phyloP scores from a whole-genome alignment of 768 basidiomycete species.

The Psilocybe cyanescens region DNA sequence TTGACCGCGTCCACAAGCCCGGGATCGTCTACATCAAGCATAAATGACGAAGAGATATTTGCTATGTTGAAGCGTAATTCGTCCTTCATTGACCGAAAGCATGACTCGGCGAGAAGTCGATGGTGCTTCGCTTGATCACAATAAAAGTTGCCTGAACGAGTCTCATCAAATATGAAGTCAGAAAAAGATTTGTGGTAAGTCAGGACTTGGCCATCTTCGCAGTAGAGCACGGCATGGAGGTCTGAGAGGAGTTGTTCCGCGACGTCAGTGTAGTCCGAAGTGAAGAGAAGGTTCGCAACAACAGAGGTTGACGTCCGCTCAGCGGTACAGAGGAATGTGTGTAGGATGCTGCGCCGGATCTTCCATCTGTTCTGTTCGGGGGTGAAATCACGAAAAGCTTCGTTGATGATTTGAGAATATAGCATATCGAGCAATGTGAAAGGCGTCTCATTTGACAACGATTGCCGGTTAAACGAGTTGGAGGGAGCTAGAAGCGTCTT shows the following conservation, averaged over 20 bases:
- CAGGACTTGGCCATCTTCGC: neutral
- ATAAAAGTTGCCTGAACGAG: conserved; percentile 11
- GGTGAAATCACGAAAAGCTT: conserved; percentile 4
- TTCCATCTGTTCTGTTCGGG: neutral
- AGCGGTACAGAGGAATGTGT: conserved; percentile 13
- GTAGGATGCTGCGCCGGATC: conserved; percentile 4
- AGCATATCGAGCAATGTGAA: conserved; percentile 3
- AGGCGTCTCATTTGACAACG: neutral
- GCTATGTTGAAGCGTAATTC: conserved; percentile 21
- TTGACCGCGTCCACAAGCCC: neutral
- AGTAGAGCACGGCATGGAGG: conserved; percentile 4
- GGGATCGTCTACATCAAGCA: conserved; percentile 8
- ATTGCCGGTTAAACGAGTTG: no score
- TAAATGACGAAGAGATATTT: conserved; percentile 17
- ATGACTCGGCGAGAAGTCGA: conserved; percentile 5
- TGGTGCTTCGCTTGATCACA: conserved; percentile 7
- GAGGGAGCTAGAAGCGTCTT: neutral
- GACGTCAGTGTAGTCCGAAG: neutral
- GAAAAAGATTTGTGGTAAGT: neutral
- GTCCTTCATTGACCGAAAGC: conserved; percentile 12
- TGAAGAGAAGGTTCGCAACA: conserved; percentile 7
- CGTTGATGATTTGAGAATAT: conserved; percentile 10
- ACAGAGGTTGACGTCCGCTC: conserved; percentile 11
- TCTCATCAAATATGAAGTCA: neutral
- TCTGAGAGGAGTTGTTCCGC: conserved; percentile 1